Percentiles rank a stretch among this genome's conserved stretches.
Conservation (phyloP, 2,329 filamentous ascomycete species). For the Fonsecaea multimorphosa region DNA sequence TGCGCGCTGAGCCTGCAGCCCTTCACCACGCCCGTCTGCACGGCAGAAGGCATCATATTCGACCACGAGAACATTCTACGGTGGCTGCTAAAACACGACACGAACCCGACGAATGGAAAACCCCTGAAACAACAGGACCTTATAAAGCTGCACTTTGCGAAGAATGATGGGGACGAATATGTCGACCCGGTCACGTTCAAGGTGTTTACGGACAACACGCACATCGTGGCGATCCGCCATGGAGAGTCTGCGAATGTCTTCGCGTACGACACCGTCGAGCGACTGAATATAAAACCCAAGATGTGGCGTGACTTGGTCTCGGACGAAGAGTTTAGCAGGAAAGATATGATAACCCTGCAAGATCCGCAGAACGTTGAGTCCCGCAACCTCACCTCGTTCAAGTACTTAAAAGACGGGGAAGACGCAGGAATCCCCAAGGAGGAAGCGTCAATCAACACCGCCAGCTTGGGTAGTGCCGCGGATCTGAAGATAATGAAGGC, state of each 20-base stretch:
- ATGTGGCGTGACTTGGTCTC: constrained; percentile 91
- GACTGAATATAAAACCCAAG: constrained; percentile 95
- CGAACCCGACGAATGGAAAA: constrained; percentile 85
- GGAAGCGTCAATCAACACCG: constrained; percentile 78
- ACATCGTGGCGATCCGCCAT: constrained; percentile 85
- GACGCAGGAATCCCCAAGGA: constrained; percentile 69
- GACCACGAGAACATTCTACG: constrained; percentile 92
- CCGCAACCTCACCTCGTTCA: constrained; percentile 84
- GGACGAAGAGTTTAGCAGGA: constrained; percentile 82
- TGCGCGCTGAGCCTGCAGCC: constrained; percentile 95
- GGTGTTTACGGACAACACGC: constrained; percentile 96
- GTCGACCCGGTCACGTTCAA: constrained; percentile 98
- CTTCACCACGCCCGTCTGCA: constrained; percentile 94
- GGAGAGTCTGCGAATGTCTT: constrained; percentile 92
- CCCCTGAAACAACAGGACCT: constrained; percentile 81
- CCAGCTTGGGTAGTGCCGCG: constrained; percentile 75
- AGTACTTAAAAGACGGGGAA: constrained; percentile 83
- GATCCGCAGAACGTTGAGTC: constrained; percentile 89
- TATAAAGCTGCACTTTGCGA: constrained; percentile 87
- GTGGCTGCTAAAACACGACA: constrained; percentile 92
- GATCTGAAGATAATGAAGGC: constrained; percentile 79
- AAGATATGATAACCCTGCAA: constrained; percentile 94
- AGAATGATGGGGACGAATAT: constrained; percentile 88
- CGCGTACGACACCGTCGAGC: constrained; percentile 91
- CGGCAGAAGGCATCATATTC: constrained; percentile 83